Conservation (phyloP, 1,139 yeast species). For the Scheffersomyces illinoinensis region DNA sequence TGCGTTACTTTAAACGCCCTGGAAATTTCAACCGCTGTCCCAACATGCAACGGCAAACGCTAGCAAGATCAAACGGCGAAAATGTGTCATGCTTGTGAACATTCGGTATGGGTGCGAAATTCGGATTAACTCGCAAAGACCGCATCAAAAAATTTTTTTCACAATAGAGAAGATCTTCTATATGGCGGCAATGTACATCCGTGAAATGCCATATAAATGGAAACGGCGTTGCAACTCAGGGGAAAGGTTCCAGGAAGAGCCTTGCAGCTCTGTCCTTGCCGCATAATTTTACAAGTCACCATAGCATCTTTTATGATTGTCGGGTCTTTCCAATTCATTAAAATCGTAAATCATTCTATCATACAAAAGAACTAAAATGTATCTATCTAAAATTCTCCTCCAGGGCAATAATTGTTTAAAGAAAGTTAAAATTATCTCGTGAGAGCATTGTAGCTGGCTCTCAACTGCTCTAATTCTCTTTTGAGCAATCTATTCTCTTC, state of each 20-base stretch:
- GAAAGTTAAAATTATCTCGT: not conserved
- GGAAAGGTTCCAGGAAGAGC: not conserved
- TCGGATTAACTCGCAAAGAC: not conserved
- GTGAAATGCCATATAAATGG: not conserved
- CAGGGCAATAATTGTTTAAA: not conserved
- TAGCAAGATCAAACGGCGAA: not conserved
- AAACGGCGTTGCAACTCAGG: not conserved
- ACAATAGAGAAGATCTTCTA: not conserved
- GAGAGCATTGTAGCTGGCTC: not conserved
- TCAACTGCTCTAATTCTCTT: constrained; percentile 4
- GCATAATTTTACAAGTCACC: not conserved
- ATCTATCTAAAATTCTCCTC: not conserved
- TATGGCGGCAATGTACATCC: not conserved
- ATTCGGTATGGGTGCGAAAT: not conserved
- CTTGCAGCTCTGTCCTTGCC: not conserved
- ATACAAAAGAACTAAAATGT: not conserved
- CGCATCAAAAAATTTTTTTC: not conserved
- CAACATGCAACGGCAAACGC: not conserved
- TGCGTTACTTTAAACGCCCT: not conserved
- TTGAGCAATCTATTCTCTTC: constrained; percentile 24
- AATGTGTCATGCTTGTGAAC: not conserved
- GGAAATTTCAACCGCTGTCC: not conserved
- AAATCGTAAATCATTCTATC: not conserved
- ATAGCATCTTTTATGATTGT: too few species aligned
- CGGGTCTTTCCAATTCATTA: not conserved